Percentiles rank a stretch among this genome's conserved stretches.
These are phyloP conservation scores for Suillus clintonianus DNA, from an alignment of 768 basidiomycete species.

Conservation along the genomic window DNA sequence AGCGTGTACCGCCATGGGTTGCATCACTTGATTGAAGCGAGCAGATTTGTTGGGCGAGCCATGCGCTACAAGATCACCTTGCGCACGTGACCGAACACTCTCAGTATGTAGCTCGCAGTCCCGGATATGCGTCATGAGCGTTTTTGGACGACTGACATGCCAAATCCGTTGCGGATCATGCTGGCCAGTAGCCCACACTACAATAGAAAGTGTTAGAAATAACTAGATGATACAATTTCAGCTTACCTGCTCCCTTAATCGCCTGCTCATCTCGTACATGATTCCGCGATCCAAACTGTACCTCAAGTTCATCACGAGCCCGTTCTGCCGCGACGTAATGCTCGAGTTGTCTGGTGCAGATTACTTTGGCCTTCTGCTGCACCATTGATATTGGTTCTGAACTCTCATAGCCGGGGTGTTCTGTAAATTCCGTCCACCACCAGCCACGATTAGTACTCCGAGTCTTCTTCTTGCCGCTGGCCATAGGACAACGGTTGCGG, in stretches of 20 bases:
- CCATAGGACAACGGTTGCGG: no score
- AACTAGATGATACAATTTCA: no score
- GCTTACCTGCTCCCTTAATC: background rate
- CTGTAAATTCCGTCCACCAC: background rate
- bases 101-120: constrained; percentile 2
- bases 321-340: background rate
- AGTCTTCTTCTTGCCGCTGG: background rate
- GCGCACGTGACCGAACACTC: background rate
- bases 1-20: background rate
- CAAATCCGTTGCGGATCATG: constrained; percentile 3
- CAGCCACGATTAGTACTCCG: background rate
- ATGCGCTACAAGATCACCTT: background rate
- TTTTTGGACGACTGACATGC: constrained; percentile 10
- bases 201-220: no score
- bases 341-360: background rate
- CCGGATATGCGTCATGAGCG: constrained; percentile 7
- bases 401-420: background rate
- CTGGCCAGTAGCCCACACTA: constrained; percentile 14
- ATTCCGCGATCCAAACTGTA: background rate
- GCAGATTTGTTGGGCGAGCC: background rate
- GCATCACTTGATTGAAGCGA: background rate
- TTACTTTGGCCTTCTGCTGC: background rate
- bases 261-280: background rate
- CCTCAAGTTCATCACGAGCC: background rate
- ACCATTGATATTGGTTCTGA: background rate